phyloP scores from a whole-genome alignment of 257 asterid species.

The Nemophila menziesii region DNA sequence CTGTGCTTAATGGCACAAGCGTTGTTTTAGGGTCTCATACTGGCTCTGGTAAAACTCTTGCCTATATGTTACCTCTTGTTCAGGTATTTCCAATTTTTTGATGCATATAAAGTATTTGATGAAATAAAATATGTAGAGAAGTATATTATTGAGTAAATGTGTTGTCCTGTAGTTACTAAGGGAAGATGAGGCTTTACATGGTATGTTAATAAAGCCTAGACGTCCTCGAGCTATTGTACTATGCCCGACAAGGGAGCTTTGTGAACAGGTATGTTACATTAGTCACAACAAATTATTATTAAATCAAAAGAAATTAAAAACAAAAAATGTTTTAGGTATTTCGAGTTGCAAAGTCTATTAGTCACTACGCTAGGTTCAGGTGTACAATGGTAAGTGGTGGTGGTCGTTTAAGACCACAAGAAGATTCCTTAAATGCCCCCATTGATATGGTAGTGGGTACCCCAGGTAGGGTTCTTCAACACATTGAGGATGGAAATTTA shows the following conservation, averaged over 20 bases:
- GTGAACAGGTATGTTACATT: conserved; percentile 92
- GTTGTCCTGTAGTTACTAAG: conserved; percentile 85
- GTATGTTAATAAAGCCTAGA: conserved; percentile 82
- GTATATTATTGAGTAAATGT: too few species aligned
- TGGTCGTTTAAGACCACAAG: conserved; percentile 89
- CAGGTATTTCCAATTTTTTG: conserved; percentile 34
- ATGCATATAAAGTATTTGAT: not conserved
- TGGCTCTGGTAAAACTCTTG: conserved; percentile 96
- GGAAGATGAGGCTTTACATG: conserved; percentile 66
- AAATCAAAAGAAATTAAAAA: too few species aligned
- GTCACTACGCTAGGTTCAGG: conserved; percentile 90
- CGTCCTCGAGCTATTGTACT: conserved; percentile 91
- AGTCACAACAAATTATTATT: too few species aligned
- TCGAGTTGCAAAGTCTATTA: conserved; percentile 73
- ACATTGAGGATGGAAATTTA: conserved; percentile 86
- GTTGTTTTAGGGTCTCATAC: conserved; percentile 95
- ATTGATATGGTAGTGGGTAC: conserved; percentile 97
- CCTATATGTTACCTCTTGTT: conserved; percentile 85
- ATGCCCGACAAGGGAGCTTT: conserved; percentile 99
- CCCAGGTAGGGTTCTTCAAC: conserved; percentile 95
- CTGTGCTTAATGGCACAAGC: conserved; percentile 55
- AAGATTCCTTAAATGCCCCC: conserved; percentile 75
- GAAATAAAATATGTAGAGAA: too few species aligned
- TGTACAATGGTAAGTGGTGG: conserved; percentile 98
- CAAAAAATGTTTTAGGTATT: conserved; percentile 46